Base-by-base conservation (phyloP, 768 basidiomycete species). In the Pleurotus salmoneostramineus region DNA sequence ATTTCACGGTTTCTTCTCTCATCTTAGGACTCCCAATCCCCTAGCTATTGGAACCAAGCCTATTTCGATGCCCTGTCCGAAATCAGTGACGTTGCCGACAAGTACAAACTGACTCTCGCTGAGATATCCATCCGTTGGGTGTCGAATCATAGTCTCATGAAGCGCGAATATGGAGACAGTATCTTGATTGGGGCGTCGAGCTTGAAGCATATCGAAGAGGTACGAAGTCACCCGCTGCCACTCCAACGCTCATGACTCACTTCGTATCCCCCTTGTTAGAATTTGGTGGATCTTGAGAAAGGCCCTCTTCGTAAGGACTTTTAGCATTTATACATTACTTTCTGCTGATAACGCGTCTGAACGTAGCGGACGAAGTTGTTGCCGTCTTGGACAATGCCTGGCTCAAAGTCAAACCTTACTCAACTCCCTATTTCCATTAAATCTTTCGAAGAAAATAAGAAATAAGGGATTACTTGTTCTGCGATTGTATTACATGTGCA, bases 171-270 rank as follows among this genome's bases (percentile, higher is more conserved):
- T 27, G 77, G 80, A 8, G 80, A 83, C 62, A 67, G 78, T 21
- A 70, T 87, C 57, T 69, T 88, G 56, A 85, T 89, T 61, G 85
- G 85, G n/a, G 85, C 85, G 31, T 82, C 80, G 3, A 83, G 76
- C 58, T 50, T 81, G 61, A 71, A 72, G 33, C 86, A 88, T 62
- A 80, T 85, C 48, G 77, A 85, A 65, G 71, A 79, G 70, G 79
- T 77, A 34, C 54, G 6, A 49, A 11, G 15, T 44, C 37, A 11
- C 4, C 21, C 10, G 31, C 5, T 31, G 6, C 31, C 6, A 32
- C 46, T 51, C 15, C 37, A n/a, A 36, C n/a, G 12, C 35, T 8
- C 37, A 8, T 27, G 21, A 17, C 27, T 8, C 17, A 36, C 33
- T 36, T 37, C 21, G 17, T 21, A 40, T 6, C 15, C 32, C 3